Evolutionary conservation across 1,284 basidiomycete genomes (phyloP).

Genomic region (Trichosporon faecale): DNA sequence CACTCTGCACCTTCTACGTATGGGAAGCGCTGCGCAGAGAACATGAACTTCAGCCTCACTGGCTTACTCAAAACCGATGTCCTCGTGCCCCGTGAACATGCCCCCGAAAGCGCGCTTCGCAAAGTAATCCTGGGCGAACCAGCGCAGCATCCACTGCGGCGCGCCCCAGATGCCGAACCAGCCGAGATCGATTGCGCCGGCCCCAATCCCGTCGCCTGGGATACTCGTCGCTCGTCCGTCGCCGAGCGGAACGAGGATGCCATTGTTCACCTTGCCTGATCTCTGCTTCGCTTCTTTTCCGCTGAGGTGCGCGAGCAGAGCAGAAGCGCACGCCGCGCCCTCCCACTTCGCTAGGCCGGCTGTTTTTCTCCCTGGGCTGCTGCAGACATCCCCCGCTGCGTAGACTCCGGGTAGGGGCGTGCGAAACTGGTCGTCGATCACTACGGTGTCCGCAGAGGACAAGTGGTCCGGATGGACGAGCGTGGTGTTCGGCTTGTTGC

Average conservation of each 20-base stretch:
- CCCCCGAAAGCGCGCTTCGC: background rate
- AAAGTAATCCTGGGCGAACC: conserved; percentile 20
- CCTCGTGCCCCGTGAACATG: background rate
- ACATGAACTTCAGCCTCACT: too few species aligned
- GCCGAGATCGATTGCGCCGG: conserved; percentile 5
- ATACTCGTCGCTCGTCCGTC: background rate
- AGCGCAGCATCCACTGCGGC: conserved; percentile 14
- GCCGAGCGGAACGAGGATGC: conserved; percentile 16
- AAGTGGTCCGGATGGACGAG: conserved; percentile 42
- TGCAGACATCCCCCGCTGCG: conserved; percentile 44
- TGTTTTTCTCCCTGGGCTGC: conserved; percentile 15
- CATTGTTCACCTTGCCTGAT: background rate
- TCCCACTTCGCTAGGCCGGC: conserved; percentile 12
- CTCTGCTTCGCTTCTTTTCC: background rate
- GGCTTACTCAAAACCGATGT: background rate
- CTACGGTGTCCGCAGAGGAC: conserved; percentile 42
- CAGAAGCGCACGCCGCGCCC: background rate
- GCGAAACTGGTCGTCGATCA: conserved; percentile 44
- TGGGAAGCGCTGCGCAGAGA: too few species aligned
- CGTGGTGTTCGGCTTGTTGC: conserved; percentile 48
- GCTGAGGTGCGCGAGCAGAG: conserved; percentile 4
- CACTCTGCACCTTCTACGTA: background rate
- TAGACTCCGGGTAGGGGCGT: conserved; percentile 36
- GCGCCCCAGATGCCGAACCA: conserved; percentile 15
- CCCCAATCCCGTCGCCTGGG: conserved; percentile 14